Evolutionary conservation across 306 rosid genomes (phyloP).

Genomic region (Sicyos baderoa): DNA sequence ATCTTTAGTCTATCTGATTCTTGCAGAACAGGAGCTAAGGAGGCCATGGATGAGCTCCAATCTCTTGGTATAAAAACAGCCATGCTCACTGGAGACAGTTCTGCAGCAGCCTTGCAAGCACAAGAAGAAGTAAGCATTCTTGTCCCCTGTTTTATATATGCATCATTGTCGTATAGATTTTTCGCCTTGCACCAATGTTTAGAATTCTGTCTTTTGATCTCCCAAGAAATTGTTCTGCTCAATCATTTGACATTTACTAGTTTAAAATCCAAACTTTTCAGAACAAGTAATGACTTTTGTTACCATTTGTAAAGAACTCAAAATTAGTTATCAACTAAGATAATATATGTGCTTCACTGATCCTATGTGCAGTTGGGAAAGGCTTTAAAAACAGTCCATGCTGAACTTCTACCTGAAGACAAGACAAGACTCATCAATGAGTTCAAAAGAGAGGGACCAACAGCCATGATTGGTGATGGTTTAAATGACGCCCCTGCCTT

Average conservation of each 20-base stretch:
- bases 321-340: neutral
- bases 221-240: neutral
- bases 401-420: constrained; percentile 87
- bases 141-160: neutral
- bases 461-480: constrained; percentile 94
- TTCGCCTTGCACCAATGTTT: neutral
- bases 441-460: constrained; percentile 58
- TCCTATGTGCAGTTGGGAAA: constrained; percentile 49
- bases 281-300: neutral
- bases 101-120: constrained; percentile 63
- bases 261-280: neutral
- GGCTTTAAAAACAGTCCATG: constrained; percentile 54
- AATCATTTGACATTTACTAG: neutral
- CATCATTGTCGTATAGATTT: neutral
- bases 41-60: constrained; percentile 58
- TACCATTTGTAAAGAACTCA: neutral
- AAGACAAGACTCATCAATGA: constrained; percentile 58
- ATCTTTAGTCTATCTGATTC: constrained; percentile 58
- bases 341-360: neutral
- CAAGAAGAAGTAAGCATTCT: constrained; percentile 56
- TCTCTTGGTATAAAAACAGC: constrained; percentile 63
- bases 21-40: constrained; percentile 66
- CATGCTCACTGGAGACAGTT: constrained; percentile 85
- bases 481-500: constrained; percentile 86
- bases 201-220: neutral